A percentile compares a stretch with the other conserved stretches of the same genome.
These are phyloP conservation scores for Fusarium sp. DNA, from an alignment of 2,329 filamentous ascomycete genomes.

Conservation along the genomic window DNA sequence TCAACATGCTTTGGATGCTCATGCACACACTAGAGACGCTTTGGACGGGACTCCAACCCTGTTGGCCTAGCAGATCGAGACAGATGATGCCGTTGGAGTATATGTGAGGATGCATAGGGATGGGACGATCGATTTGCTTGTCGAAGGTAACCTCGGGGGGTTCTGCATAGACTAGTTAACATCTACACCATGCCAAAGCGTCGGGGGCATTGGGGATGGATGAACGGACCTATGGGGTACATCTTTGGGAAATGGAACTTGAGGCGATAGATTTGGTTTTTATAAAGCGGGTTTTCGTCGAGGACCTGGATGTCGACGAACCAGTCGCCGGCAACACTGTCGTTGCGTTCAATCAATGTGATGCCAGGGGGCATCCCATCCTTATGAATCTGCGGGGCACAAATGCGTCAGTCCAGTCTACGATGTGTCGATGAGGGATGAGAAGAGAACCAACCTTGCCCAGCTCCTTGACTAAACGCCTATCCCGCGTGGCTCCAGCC, in stretches of 20 bases:
- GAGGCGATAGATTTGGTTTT: conserved; percentile 81
- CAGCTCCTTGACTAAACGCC: conserved; percentile 70
- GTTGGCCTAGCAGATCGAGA: conserved; percentile 86
- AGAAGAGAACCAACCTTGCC: conserved; percentile 58
- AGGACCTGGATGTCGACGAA: conserved; percentile 90
- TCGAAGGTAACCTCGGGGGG: conserved; percentile 95
- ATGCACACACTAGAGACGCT: conserved; percentile 98
- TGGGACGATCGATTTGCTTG: conserved; percentile 70
- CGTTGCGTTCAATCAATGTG: conserved; percentile 80
- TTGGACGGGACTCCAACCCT: conserved; percentile 96
- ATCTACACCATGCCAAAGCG: neutral
- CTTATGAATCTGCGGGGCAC: conserved; percentile 60
- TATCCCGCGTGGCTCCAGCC: conserved; percentile 62
- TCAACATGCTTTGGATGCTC: conserved; percentile 98
- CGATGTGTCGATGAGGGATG: neutral
- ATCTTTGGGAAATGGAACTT: conserved; percentile 85
- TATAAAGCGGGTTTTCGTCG: conserved; percentile 90
- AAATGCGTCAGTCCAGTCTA: conserved; percentile 32
- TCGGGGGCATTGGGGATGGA: neutral
- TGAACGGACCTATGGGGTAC: conserved; percentile 85
- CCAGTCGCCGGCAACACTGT: conserved; percentile 82
- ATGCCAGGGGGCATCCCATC: conserved; percentile 75
- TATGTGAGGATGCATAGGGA: conserved; percentile 96
- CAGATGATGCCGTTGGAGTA: conserved; percentile 99
- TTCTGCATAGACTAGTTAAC: conserved; percentile 64